phyloP scores from a whole-genome alignment of 805 yeast species.

The Debaryomyces tyrocola region DNA sequence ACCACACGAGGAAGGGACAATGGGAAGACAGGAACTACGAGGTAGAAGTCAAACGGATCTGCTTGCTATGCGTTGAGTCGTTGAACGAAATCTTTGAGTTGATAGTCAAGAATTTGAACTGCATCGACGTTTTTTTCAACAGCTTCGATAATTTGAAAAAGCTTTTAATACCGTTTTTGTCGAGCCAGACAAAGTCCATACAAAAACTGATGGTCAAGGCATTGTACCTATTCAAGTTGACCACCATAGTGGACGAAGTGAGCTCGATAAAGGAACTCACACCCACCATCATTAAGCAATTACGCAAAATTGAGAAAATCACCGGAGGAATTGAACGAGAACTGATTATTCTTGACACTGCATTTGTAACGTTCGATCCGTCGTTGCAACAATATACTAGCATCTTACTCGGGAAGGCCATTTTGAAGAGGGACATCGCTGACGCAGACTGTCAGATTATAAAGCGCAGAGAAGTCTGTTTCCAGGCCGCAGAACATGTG shows the following conservation, averaged over 20 bases:
- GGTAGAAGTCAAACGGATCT: constrained; percentile 17
- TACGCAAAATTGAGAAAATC: constrained; percentile 36
- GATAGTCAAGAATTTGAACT: constrained; percentile 26
- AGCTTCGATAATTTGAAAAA: constrained; percentile 38
- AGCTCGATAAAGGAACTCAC: constrained; percentile 17
- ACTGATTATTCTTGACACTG: constrained; percentile 25
- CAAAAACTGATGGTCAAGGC: constrained; percentile 25
- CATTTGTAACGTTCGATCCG: constrained; percentile 32
- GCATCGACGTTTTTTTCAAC: constrained; percentile 39
- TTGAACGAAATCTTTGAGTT: constrained; percentile 15
- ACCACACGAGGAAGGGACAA: constrained; percentile 3
- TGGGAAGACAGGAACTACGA: constrained; percentile 33
- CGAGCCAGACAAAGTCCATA: constrained; percentile 31
- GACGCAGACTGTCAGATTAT: constrained; percentile 32
- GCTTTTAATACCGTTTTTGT: constrained; percentile 34
- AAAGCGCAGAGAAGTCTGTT: constrained; percentile 37
- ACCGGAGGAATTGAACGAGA: constrained; percentile 39
- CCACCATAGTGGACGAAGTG: constrained; percentile 32
- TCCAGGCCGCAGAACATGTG: constrained; percentile 42
- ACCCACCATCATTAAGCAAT: constrained; percentile 25
- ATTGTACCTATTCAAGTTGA: constrained; percentile 24
- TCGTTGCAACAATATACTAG: constrained; percentile 36
- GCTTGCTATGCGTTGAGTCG: constrained; percentile 16
- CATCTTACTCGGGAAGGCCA: constrained; percentile 40
- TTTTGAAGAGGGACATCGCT: constrained; percentile 33